These are phyloP conservation scores for Diutina mesorugosa DNA, from an alignment of 1,139 yeast genomes.

Conservation along the genomic window DNA sequence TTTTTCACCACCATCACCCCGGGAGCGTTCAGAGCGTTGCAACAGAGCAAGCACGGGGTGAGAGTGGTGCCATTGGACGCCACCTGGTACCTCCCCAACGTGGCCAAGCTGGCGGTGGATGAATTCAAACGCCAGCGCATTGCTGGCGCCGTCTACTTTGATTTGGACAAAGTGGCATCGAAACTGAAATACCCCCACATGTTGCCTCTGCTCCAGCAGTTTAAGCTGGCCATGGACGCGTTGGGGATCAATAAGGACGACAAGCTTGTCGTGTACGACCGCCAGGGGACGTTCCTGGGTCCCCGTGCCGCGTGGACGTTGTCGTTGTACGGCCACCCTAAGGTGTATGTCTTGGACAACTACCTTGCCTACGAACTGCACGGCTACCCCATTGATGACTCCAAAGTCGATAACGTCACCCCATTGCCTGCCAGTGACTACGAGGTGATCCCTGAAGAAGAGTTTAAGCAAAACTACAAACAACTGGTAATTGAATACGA, in stretches of 20 bases:
- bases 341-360: slow-evolving; percentile 58
- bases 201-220: slow-evolving; percentile 54
- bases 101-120: slow-evolving; percentile 41
- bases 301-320: slow-evolving; percentile 92
- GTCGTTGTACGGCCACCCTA: slow-evolving; percentile 58
- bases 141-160: slow-evolving; percentile 62
- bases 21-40: neutral
- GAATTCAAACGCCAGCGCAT: slow-evolving; percentile 51
- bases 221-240: slow-evolving; percentile 37
- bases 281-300: slow-evolving; percentile 69
- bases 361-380: slow-evolving; percentile 35
- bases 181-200: slow-evolving; percentile 72
- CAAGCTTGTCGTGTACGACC: slow-evolving; percentile 71
- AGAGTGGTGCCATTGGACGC: slow-evolving; percentile 67
- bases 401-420: neutral
- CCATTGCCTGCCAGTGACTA: slow-evolving; percentile 11
- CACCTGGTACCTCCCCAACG: slow-evolving; percentile 86
- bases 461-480: slow-evolving; percentile 19
- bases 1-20: slow-evolving; percentile 2
- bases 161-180: slow-evolving; percentile 60
- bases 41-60: neutral
- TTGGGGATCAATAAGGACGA: slow-evolving; percentile 39
- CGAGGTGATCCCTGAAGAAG: slow-evolving; percentile 12
- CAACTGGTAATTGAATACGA: slow-evolving; percentile 50
- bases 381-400: slow-evolving; percentile 6